Evolutionary conservation across 2,329 filamentous ascomycete genomes (phyloP).

Genomic region (Davidsoniella virescens): DNA sequence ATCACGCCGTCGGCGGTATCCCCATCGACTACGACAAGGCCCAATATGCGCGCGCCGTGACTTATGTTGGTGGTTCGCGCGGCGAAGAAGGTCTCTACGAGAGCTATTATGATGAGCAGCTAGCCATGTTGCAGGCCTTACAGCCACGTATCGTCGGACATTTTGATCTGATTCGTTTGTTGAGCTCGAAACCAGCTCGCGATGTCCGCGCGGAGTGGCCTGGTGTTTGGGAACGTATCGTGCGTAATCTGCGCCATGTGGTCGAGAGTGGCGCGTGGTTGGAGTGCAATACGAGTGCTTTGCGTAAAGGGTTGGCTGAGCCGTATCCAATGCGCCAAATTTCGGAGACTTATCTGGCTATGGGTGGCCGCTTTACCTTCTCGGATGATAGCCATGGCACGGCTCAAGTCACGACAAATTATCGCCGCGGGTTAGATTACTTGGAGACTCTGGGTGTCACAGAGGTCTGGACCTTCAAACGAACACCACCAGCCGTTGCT

Average conservation of each 20-base stretch:
- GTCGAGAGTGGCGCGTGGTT: constrained; percentile 62
- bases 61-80: constrained; percentile 23
- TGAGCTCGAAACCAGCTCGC: constrained; percentile 51
- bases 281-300: constrained; percentile 74
- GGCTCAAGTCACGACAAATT: constrained; percentile 77
- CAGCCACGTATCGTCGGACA: constrained; percentile 73
- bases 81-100: constrained; percentile 58
- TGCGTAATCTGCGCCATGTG: constrained; percentile 58
- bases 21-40: constrained; percentile 74
- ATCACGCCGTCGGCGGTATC: constrained; percentile 68
- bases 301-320: constrained; percentile 80
- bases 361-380: constrained; percentile 71
- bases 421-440: constrained; percentile 52
- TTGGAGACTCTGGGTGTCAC: constrained; percentile 48
- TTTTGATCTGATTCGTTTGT: constrained; percentile 77
- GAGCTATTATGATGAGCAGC: constrained; percentile 79
- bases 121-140: constrained; percentile 57
- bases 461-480: constrained; percentile 41
- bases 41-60: constrained; percentile 49
- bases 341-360: constrained; percentile 54
- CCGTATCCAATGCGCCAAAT: constrained; percentile 73
- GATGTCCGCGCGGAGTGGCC: constrained; percentile 38
- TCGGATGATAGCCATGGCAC: constrained; percentile 91
- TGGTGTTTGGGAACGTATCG: constrained; percentile 56
- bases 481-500: constrained; percentile 19